phyloP scores from a whole-genome alignment of 805 yeast species.

The Kuraishia floccosa region DNA sequence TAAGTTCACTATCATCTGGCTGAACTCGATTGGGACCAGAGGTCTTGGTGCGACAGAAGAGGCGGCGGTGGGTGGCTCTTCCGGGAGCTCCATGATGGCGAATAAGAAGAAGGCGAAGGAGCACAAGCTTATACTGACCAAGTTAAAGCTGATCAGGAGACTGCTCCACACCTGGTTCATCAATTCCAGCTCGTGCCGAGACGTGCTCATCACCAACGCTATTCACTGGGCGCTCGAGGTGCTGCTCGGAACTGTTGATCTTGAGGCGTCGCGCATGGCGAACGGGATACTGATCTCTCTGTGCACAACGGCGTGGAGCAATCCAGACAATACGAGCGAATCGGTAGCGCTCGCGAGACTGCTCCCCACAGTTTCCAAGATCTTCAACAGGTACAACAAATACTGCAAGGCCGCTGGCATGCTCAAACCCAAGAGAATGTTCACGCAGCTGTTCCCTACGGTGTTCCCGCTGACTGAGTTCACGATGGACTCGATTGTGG shows the following conservation, averaged over 20 bases:
- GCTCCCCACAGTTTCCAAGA: conserved; percentile 39
- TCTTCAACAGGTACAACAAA: conserved; percentile 41
- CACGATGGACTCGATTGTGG: conserved; percentile 65
- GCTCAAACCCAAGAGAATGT: conserved; percentile 49
- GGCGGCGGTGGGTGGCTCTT: conserved; percentile 8
- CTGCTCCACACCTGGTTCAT: conserved; percentile 28
- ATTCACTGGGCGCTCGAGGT: conserved; percentile 51
- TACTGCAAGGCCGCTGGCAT: conserved; percentile 32
- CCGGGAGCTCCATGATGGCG: conserved; percentile 12
- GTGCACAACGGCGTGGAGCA: conserved; percentile 17
- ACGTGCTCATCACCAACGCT: conserved; percentile 30
- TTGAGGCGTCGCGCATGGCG: conserved; percentile 56
- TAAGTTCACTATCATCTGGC: conserved; percentile 28
- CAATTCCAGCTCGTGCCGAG: conserved; percentile 16
- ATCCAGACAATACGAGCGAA: no score
- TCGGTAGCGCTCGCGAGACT: conserved; percentile 26
- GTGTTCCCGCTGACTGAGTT: conserved; percentile 50
- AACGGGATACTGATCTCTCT: conserved; percentile 44
- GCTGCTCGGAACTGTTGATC: conserved; percentile 32
- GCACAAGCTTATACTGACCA: conserved; percentile 42
- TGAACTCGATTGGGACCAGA: conserved; percentile 43
- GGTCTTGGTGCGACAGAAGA: conserved; percentile 33
- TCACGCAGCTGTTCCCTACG: conserved; percentile 60
- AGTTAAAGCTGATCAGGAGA: conserved; percentile 51
- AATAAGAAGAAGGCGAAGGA: conserved; percentile 33